Evolutionary conservation across 306 rosid species (phyloP).

Genomic region (Vachellia pachyceras): DNA sequence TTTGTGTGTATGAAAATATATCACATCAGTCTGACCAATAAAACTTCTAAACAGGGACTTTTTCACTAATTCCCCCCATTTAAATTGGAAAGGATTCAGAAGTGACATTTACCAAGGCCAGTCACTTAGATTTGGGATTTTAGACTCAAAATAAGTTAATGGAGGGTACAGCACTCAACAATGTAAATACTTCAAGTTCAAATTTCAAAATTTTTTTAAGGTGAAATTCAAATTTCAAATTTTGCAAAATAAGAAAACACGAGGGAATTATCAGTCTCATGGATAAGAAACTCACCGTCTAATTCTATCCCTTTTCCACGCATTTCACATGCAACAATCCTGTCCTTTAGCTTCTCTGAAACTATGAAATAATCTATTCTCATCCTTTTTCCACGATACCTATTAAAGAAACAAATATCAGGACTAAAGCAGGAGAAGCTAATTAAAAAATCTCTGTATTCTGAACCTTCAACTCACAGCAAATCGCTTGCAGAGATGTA

Average conservation of each 20-base stretch:
- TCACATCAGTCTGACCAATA: no score
- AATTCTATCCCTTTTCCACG: slow-evolving; percentile 89
- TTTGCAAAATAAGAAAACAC: slow-evolving; percentile 4
- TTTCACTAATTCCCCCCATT: no score
- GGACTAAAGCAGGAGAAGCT: slow-evolving; percentile 17
- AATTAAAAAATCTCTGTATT: slow-evolving; percentile 6
- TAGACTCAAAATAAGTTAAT: background rate
- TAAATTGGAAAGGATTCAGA: background rate
- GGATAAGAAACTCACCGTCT: slow-evolving; percentile 58
- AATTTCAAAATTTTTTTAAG: no score
- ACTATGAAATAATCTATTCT: slow-evolving; percentile 88
- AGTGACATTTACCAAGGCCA: slow-evolving; percentile 30
- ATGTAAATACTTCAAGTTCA: slow-evolving; percentile 4
- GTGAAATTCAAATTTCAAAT: no score
- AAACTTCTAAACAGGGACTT: no score
- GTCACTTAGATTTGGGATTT: slow-evolving; percentile 6
- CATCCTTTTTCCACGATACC: slow-evolving; percentile 99
- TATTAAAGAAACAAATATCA: slow-evolving; percentile 48
- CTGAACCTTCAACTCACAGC: slow-evolving; percentile 1
- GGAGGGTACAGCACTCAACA: slow-evolving; percentile 11
- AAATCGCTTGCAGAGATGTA: slow-evolving; percentile 12
- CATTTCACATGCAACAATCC: slow-evolving; percentile 82
- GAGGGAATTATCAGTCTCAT: slow-evolving; percentile 11
- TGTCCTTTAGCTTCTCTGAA: slow-evolving; percentile 70
- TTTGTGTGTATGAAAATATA: no score